Percentiles rank a stretch among this genome's conserved stretches.
These are phyloP conservation scores for Pseudogymnoascus sp. DNA, from an alignment of 2,329 filamentous ascomycete species.

Conservation along the genomic window DNA sequence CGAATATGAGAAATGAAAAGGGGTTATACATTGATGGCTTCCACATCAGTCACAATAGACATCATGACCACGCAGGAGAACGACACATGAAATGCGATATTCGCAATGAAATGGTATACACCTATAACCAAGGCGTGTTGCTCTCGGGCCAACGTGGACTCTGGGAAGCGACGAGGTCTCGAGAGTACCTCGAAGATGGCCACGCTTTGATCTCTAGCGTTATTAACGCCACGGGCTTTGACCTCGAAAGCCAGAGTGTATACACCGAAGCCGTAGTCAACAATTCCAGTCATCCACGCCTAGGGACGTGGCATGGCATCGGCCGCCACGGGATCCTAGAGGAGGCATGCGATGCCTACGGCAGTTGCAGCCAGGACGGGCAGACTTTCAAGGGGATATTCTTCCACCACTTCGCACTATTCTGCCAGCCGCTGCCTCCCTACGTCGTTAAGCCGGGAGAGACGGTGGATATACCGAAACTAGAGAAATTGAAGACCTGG, in stretches of 20 bases:
- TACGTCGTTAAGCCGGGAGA: slow-evolving; percentile 20
- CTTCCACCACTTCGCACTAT: slow-evolving; percentile 77
- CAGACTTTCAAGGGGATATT: slow-evolving; percentile 95
- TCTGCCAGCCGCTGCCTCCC: slow-evolving; percentile 58
- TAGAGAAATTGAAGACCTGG: slow-evolving; percentile 21
- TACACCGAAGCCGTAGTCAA: slow-evolving; percentile 26
- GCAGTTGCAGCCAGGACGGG: slow-evolving; percentile 69
- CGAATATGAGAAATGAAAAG: slow-evolving; percentile 69
- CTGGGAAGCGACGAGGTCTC: slow-evolving; percentile 67
- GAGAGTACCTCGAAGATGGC: slow-evolving; percentile 66
- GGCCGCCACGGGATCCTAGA: slow-evolving; percentile 78
- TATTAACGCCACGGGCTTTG: slow-evolving; percentile 72
- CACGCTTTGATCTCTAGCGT: slow-evolving; percentile 68
- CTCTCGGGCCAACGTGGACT: slow-evolving; percentile 73
- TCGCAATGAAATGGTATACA: slow-evolving; percentile 84
- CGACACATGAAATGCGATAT: slow-evolving; percentile 60
- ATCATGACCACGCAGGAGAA: slow-evolving; percentile 22
- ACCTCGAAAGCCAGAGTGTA: slow-evolving; percentile 34
- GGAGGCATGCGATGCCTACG: slow-evolving; percentile 70
- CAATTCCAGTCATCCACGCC: background rate
- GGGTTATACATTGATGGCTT: slow-evolving; percentile 84
- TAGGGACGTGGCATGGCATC: slow-evolving; percentile 57
- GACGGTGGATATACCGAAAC: slow-evolving; percentile 21
- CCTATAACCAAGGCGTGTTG: slow-evolving; percentile 91
- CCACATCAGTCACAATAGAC: slow-evolving; percentile 60